phyloP scores from a whole-genome alignment of 257 asterid genomes.

The Fraxinus cuspidata region DNA sequence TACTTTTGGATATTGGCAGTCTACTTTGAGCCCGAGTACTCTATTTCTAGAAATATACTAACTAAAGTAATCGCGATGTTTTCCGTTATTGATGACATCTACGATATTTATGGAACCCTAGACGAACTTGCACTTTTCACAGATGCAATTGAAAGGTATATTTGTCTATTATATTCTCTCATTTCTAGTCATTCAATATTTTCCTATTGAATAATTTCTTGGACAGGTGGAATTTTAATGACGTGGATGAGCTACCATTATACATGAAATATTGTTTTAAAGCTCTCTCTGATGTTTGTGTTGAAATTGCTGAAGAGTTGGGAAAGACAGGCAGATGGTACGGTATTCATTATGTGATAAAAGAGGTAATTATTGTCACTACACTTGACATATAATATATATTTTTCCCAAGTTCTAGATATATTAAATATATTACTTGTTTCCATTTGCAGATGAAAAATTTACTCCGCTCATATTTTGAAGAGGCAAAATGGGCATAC shows the following conservation, averaged over 20 bases:
- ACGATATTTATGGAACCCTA: conserved; percentile 26
- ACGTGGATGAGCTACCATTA: conserved; percentile 15
- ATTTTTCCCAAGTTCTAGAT: neutral
- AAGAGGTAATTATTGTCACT: conserved; percentile 9
- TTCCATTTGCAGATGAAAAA: neutral
- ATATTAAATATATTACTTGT: neutral
- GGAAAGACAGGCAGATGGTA: conserved; percentile 3
- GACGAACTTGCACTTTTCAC: conserved; percentile 35
- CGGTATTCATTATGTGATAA: conserved; percentile 12
- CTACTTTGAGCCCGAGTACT: too few relatives aligned
- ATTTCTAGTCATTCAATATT: neutral
- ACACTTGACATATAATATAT: neutral
- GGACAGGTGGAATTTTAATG: conserved; percentile 31
- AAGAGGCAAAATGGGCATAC: conserved; percentile 38
- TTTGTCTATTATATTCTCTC: neutral
- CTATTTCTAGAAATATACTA: too few relatives aligned
- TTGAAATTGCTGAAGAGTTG: conserved; percentile 27
- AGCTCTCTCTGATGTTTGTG: conserved; percentile 11
- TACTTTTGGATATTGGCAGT: too few relatives aligned
- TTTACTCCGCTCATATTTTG: neutral
- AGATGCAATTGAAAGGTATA: conserved; percentile 24
- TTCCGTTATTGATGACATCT: neutral
- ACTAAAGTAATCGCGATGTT: too few relatives aligned
- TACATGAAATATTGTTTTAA: conserved; percentile 20
- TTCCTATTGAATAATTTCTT: neutral